These are phyloP conservation scores for Dissoconium aciculare DNA, from an alignment of 2,329 filamentous ascomycete species.

Conservation along the genomic window DNA sequence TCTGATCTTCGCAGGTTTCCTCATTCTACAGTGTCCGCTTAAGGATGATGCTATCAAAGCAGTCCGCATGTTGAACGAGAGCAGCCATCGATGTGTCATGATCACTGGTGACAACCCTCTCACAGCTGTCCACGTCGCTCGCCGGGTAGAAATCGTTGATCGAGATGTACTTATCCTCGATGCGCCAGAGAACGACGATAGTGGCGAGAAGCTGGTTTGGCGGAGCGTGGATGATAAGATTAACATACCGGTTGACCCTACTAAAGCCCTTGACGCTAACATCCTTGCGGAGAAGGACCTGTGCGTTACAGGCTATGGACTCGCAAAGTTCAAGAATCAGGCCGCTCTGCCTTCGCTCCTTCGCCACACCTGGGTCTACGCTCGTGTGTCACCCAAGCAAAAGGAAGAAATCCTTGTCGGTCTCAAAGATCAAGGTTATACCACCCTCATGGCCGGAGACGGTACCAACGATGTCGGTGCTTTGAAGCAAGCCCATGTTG, in stretches of 20 bases:
- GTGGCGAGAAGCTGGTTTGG: constrained; percentile 75
- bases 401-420: constrained; percentile 98
- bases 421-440: constrained; percentile 91
- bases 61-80: constrained; percentile 95
- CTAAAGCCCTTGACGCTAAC: constrained; percentile 61
- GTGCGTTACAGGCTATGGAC: constrained; percentile 87
- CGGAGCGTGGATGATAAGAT: constrained; percentile 84
- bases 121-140: constrained; percentile 88
- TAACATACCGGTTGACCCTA: constrained; percentile 71
- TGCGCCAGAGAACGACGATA: constrained; percentile 76
- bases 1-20: constrained; percentile 81
- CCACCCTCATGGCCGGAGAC: constrained; percentile 95
- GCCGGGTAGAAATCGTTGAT: constrained; percentile 93
- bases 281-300: constrained; percentile 80
- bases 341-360: constrained; percentile 61
- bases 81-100: constrained; percentile 96
- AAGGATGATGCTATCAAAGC: constrained; percentile 93
- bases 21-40: constrained; percentile 86
- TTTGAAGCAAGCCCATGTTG: constrained; percentile 93
- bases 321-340: constrained; percentile 76
- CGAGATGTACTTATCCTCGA: constrained; percentile 89
- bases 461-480: constrained; percentile 97
- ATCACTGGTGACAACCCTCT: constrained; percentile 97
- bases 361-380: constrained; percentile 91
- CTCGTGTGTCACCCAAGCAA: constrained; percentile 93